Base-by-base conservation (phyloP, 148 eudicot genomes). In the Arbutus unedo region DNA sequence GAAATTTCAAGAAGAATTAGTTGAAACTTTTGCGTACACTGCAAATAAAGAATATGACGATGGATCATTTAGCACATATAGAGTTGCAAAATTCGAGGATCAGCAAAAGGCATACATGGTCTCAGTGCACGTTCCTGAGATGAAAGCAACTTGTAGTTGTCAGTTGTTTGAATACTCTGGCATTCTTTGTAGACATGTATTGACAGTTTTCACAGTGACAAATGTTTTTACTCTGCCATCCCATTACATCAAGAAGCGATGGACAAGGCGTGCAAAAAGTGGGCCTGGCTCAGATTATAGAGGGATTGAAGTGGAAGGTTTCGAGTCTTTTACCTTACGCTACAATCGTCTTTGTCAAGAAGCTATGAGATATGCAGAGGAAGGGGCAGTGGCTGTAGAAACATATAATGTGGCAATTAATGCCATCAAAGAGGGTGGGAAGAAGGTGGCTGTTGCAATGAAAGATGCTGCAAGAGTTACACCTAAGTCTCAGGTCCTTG, bases 41-140 rank as follows among this genome's bases (percentile, higher is more conserved):
- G 98, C 98, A 80, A 91, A 93, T 84, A 90, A 91, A 78, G 89
- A 92, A 79, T 91, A 89, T 72, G 98, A 91, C 8, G 89, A 93
- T 86, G 93, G 88, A 66, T 76, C 90, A 79, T 84, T 85, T 45
- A 86, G 96, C 88, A 91, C 92, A 82, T 95, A 74, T 44, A 89
- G 93, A 85, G 98, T 95, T 84, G 98, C 95, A 3, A 95, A 95
- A 85, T 95, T 90, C 81, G 98, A 95, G 86, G 96, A 93, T 88
- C 85, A 88, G 81, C 21, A 74, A 50, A 95, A 90, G 85, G 91
- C 92, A 72, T 95, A 92, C 81, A 81, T 82, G 47, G 98, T 95
- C 73, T 87, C 91, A n/a, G 81, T 92, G 44, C 91, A 91, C 84
- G 59, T 81, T 66, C 87, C 88, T n/a, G 98, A 95, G 83, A 80